Evolutionary conservation across 2,329 filamentous ascomycete species (phyloP).

Genomic region (Stagonosporopsis rhizophila): DNA sequence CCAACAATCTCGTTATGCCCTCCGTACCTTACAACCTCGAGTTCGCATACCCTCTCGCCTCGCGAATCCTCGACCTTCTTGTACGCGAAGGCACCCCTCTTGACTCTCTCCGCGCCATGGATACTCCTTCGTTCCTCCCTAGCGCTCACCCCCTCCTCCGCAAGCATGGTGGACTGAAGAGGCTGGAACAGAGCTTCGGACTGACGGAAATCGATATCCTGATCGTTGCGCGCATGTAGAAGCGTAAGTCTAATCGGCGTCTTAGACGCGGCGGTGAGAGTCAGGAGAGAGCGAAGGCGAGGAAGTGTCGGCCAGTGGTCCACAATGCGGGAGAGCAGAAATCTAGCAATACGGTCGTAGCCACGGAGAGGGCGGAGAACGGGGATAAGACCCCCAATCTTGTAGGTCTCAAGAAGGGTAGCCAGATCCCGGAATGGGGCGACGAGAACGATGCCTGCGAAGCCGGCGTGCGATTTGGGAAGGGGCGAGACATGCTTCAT

Average conservation of each 20-base stretch:
- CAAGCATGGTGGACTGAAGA: slow-evolving; percentile 39
- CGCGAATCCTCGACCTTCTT: slow-evolving; percentile 39
- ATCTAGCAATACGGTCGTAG: slow-evolving; percentile 69
- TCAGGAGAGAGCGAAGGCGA: slow-evolving; percentile 67
- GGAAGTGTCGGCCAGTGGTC: slow-evolving; percentile 81
- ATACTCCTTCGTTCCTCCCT: slow-evolving; percentile 42
- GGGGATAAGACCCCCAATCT: slow-evolving; percentile 78
- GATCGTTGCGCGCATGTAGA: slow-evolving; percentile 81
- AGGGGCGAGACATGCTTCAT: slow-evolving; percentile 18
- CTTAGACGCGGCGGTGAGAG: slow-evolving; percentile 41
- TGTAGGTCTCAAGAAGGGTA: slow-evolving; percentile 77
- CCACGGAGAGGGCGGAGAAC: slow-evolving; percentile 75
- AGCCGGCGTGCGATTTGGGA: slow-evolving; percentile 56
- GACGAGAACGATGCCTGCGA: slow-evolving; percentile 81
- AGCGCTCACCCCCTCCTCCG: slow-evolving; percentile 34
- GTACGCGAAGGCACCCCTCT: slow-evolving; percentile 47
- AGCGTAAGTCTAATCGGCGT: slow-evolving; percentile 68
- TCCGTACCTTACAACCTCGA: slow-evolving; percentile 55
- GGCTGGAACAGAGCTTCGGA: slow-evolving; percentile 51
- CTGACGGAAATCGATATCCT: slow-evolving; percentile 79
- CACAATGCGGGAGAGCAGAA: slow-evolving; percentile 69
- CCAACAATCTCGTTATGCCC: slow-evolving; percentile 73
- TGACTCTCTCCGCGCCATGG: slow-evolving; percentile 41
- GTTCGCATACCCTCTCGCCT: slow-evolving; percentile 43
- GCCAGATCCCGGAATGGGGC: slow-evolving; percentile 80